Conservation (phyloP, 805 yeast genomes). For the Tetrapisispora pingtungensis region DNA sequence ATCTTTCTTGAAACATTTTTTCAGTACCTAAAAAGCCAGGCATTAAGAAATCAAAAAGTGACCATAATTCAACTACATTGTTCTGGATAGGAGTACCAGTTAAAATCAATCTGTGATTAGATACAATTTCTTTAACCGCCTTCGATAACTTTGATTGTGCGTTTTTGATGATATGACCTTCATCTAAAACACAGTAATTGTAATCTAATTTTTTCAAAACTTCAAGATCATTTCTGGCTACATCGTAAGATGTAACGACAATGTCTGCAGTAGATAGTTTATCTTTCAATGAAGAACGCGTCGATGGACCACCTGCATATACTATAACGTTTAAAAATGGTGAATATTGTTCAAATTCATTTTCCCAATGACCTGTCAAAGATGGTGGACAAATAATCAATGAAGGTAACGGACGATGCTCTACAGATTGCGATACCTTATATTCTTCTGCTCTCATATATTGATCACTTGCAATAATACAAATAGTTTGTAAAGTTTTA, state of each 20-base stretch:
- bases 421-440: conserved; percentile 46
- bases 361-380: conserved; percentile 98
- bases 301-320: conserved; percentile 87
- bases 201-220: conserved; percentile 51
- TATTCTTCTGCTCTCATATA: conserved; percentile 69
- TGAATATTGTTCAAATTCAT: conserved; percentile 80
- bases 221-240: conserved; percentile 83
- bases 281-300: conserved; percentile 46
- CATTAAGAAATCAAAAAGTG: conserved; percentile 93
- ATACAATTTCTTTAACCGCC: conserved; percentile 70
- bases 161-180: conserved; percentile 95
- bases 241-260: conserved; percentile 92
- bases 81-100: conserved; percentile 98
- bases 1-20: conserved; percentile 83
- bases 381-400: conserved; percentile 94
- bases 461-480: conserved; percentile 95
- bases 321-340: conserved; percentile 76
- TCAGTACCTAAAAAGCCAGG: conserved; percentile 97
- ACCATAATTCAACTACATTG: conserved; percentile 94
- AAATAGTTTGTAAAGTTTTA: conserved; percentile 91
- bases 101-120: conserved; percentile 82
- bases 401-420: conserved; percentile 69
- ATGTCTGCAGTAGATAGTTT: conserved; percentile 58
- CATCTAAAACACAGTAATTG: conserved; percentile 93
- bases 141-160: conserved; percentile 79